Evolutionary conservation across 805 yeast genomes (phyloP).

Genomic region (Wickerhamiella spandovensis): DNA sequence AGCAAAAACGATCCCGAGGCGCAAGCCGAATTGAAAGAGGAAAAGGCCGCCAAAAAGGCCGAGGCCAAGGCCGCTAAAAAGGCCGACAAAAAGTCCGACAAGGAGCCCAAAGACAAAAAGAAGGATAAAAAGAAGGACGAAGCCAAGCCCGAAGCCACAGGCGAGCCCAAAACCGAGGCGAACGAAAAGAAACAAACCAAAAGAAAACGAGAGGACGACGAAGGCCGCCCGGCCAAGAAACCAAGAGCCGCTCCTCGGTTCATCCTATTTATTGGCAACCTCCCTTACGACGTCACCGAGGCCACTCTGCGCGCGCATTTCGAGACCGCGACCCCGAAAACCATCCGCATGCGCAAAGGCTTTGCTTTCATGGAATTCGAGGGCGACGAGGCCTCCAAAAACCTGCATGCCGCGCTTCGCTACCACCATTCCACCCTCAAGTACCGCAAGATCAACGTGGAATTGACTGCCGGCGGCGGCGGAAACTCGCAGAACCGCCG

Average conservation of each 20-base stretch:
- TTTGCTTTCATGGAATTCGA: conserved; percentile 84
- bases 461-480: conserved; percentile 96
- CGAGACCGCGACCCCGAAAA: conserved; percentile 52
- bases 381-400: conserved; percentile 52
- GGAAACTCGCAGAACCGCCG: conserved; percentile 56
- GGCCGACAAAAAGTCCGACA: background rate
- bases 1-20: background rate
- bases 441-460: conserved; percentile 79
- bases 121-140: conserved; percentile 31
- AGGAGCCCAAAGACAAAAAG: background rate
- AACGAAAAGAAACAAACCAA: conserved; percentile 21
- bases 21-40: background rate
- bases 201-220: conserved; percentile 3
- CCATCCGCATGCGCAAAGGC: conserved; percentile 75
- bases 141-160: conserved; percentile 26
- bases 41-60: conserved; percentile 34
- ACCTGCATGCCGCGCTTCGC: conserved; percentile 73
- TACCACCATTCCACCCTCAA: conserved; percentile 65
- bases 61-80: too few species aligned
- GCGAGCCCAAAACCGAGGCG: conserved; percentile 18
- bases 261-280: conserved; percentile 78
- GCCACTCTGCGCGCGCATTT: conserved; percentile 59
- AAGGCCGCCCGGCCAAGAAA: conserved; percentile 28
- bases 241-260: conserved; percentile 69
- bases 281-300: conserved; percentile 59